These are phyloP conservation scores for Lactuca sativa DNA, from an alignment of 129 eudicot species.

Conservation along the genomic window DNA sequence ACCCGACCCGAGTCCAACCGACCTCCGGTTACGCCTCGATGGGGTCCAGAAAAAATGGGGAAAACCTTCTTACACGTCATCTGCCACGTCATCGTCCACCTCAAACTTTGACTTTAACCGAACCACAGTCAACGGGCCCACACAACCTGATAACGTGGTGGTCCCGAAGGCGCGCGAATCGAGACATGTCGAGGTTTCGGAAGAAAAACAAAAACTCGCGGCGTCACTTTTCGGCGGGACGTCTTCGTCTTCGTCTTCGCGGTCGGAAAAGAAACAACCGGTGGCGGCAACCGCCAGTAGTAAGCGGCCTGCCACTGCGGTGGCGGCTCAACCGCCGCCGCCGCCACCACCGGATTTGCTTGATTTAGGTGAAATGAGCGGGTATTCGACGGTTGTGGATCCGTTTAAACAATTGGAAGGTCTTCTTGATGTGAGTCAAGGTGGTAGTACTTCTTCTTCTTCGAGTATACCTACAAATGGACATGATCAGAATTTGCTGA, in stretches of 20 bases:
- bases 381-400: slow-evolving; percentile 41
- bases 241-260: slow-evolving; percentile 27
- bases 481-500: slow-evolving; percentile 20
- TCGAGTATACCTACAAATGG: slow-evolving; percentile 40
- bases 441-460: slow-evolving; percentile 34
- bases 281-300: slow-evolving; percentile 44
- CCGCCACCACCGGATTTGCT: slow-evolving; percentile 80
- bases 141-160: slow-evolving; percentile 34
- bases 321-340: slow-evolving; percentile 53
- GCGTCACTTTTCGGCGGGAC: slow-evolving; percentile 86
- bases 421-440: slow-evolving; percentile 63
- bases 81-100: slow-evolving; percentile 68
- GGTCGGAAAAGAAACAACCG: slow-evolving; percentile 59
- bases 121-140: slow-evolving; percentile 45
- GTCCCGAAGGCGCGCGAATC: slow-evolving; percentile 42
- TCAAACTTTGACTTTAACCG: slow-evolving; percentile 52
- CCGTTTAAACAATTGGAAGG: slow-evolving; percentile 90
- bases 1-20: slow-evolving; percentile 54
- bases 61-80: slow-evolving; percentile 65
- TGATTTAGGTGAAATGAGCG: slow-evolving; percentile 54
- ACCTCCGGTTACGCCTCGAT: slow-evolving; percentile 79
- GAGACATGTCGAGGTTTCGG: slow-evolving; percentile 60
- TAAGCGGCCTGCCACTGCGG: slow-evolving; percentile 42
- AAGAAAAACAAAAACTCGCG: slow-evolving; percentile 88
- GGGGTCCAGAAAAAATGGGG: slow-evolving; percentile 99